Evolutionary conservation across 148 eudicot species (phyloP), one percentile per base, ranked within the genome.

Genomic region (Fagopyrum homotropicum): DNA sequence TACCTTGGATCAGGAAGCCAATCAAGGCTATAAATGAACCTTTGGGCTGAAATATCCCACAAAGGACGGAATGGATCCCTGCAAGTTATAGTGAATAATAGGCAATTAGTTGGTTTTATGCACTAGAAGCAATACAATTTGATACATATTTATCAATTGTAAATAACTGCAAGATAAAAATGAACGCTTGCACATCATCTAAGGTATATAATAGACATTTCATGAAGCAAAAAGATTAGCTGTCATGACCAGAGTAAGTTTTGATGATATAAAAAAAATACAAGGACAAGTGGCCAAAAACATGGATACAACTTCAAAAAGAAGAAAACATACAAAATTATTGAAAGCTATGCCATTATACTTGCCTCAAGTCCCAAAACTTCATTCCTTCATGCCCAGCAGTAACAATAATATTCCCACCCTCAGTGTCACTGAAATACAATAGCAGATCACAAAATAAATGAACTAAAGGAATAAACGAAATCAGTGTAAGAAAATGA

Each of bases 1-100:
- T 87, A 94, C 98, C 92, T 88, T 75, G 97, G 99, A 83, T 95
- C 85, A 68, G 92, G 88, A 60, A 88, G 76, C 99, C 99, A 95
- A 79, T 95, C 99, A 81, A 95, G 81, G 82, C 93, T 81, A 82
- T 79, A 92, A 75, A 87, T 82, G 56, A 49, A 81, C 77, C 82
- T 81, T 66, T 81, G 90, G 12, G 84, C 75, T 51, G 91, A 80
- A 78, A 82, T 80, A 72, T 88, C 89, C 97, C 96, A 89, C 75
- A 95, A 68, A 64, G 99, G 93, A 61, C 84, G 85, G 74, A 88
- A 95, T 73, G 97, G 99, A 70, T 95, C 99, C 45, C 99, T 95
- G 88, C 79, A 77, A 75, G 73, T 66, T 61, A 78, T 16, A 48
- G 15, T 35, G 79, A 78, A 73, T 52, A 45, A 66, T 15, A 15